Conservation (phyloP, 306 rosid genomes). For the Pachyrhizus erosus region DNA sequence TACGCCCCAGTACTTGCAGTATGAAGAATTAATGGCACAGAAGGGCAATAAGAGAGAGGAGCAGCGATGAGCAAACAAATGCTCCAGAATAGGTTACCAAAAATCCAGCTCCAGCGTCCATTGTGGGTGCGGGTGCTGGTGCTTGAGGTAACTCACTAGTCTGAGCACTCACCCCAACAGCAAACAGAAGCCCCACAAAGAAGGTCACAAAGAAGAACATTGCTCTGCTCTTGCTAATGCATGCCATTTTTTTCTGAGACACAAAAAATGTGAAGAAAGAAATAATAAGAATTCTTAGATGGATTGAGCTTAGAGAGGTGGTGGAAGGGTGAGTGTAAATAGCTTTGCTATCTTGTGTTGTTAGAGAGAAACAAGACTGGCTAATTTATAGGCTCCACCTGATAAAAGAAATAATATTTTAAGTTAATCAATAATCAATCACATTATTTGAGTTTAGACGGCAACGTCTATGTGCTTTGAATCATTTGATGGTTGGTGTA, state of each 20-base stretch:
- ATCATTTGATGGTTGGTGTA: slow-evolving; percentile 4
- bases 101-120: slow-evolving; percentile 58
- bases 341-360: slow-evolving; percentile 28
- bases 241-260: slow-evolving; percentile 51
- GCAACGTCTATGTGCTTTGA: slow-evolving; percentile 44
- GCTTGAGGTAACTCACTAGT: slow-evolving; percentile 37
- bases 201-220: slow-evolving; percentile 46
- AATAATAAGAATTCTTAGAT: background rate
- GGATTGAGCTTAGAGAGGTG: background rate
- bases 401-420: background rate
- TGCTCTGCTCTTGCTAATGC: slow-evolving; percentile 46
- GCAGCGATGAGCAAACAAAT: slow-evolving; percentile 45
- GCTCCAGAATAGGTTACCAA: slow-evolving; percentile 43
- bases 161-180: slow-evolving; percentile 44
- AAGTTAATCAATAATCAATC: background rate
- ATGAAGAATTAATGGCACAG: slow-evolving; percentile 45
- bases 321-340: background rate
- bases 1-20: background rate
- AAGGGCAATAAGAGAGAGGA: slow-evolving; percentile 49
- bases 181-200: slow-evolving; percentile 45
- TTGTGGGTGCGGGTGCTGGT: slow-evolving; percentile 55
- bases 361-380: slow-evolving; percentile 12
- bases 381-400: slow-evolving; percentile 33
- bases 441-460: slow-evolving; percentile 4
- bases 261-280: background rate